Conservation (phyloP, 768 basidiomycete genomes). For the Naematelia encephala region DNA sequence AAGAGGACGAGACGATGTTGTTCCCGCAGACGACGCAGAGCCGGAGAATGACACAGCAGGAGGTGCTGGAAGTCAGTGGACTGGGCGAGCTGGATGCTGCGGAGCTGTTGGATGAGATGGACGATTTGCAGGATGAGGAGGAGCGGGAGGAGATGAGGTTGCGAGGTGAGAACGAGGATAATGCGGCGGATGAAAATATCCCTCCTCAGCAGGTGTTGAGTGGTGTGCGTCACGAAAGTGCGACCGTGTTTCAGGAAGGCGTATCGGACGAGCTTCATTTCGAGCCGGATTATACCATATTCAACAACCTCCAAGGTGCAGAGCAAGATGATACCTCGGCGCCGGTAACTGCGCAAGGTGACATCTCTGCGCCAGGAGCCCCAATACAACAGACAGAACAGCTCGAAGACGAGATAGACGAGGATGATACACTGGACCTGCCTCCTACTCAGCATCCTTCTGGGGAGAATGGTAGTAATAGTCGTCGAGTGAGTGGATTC, state of each 20-base stretch:
- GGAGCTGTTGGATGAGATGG: slow-evolving; percentile 25
- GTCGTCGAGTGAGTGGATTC: not conserved
- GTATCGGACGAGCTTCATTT: not conserved
- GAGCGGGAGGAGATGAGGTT: not conserved
- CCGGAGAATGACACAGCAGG: slow-evolving; percentile 18
- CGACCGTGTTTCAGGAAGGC: too few relatives aligned
- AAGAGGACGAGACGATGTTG: not conserved
- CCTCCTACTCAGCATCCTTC: not conserved
- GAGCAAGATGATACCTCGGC: too few relatives aligned
- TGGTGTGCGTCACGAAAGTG: too few relatives aligned
- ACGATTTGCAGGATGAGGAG: slow-evolving; percentile 22
- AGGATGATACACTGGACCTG: not conserved
- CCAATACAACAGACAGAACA: not conserved
- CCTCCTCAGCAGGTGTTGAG: not conserved
- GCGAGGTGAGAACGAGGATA: not conserved
- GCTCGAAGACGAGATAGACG: not conserved
- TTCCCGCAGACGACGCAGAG: not conserved
- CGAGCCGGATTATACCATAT: not conserved
- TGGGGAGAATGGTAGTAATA: not conserved
- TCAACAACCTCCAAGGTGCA: not conserved
- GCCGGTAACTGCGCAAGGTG: too few relatives aligned
- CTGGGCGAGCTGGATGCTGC: slow-evolving; percentile 20
- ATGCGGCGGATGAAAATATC: slow-evolving; percentile 6
- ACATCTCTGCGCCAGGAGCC: too few relatives aligned
- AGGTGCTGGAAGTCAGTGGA: slow-evolving; percentile 16